phyloP scores from a whole-genome alignment of 1,284 basidiomycete genomes.

The Coniferiporia sulphurascens region DNA sequence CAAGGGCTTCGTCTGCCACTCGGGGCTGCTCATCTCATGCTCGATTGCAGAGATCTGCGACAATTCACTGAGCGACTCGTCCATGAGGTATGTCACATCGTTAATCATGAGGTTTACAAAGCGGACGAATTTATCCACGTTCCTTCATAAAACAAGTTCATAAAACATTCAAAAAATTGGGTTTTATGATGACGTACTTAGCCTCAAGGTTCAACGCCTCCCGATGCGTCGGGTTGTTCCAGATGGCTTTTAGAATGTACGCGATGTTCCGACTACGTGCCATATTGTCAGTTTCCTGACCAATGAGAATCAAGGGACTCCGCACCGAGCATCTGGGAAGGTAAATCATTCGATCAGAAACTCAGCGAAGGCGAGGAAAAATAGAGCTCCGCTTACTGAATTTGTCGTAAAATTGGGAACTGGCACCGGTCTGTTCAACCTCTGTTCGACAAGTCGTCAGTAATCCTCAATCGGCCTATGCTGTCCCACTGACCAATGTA shows the following conservation, averaged over 20 bases:
- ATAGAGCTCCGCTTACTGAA: conserved; percentile 62
- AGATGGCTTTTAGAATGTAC: conserved; percentile 80
- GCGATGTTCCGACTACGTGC: conserved; percentile 72
- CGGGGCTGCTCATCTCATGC: conserved; percentile 74
- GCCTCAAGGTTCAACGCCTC: conserved; percentile 79
- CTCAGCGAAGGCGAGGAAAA: conserved; percentile 5
- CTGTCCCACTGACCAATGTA: conserved; percentile 72
- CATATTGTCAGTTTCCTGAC: conserved; percentile 18
- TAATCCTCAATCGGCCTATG: conserved; percentile 4
- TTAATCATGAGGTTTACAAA: conserved; percentile 99
- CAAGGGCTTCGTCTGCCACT: conserved; percentile 61
- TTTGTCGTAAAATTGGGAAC: conserved; percentile 98
- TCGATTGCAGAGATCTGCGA: conserved; percentile 87
- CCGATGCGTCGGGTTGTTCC: conserved; percentile 85
- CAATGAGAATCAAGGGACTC: conserved; percentile 10
- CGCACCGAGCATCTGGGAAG: conserved; percentile 50
- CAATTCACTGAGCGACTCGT: conserved; percentile 90
- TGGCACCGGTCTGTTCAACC: conserved; percentile 95
- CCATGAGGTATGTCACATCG: conserved; percentile 97
- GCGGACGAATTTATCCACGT: conserved; percentile 88
- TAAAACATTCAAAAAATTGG: background rate
- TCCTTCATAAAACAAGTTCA: conserved; percentile 39
- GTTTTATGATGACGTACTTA: conserved; percentile 42
- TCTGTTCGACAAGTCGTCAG: conserved; percentile 44
- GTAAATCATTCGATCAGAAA: background rate